Conservation (phyloP, 352 stramenopile genomes). For the Aphanomyces stellatus region DNA sequence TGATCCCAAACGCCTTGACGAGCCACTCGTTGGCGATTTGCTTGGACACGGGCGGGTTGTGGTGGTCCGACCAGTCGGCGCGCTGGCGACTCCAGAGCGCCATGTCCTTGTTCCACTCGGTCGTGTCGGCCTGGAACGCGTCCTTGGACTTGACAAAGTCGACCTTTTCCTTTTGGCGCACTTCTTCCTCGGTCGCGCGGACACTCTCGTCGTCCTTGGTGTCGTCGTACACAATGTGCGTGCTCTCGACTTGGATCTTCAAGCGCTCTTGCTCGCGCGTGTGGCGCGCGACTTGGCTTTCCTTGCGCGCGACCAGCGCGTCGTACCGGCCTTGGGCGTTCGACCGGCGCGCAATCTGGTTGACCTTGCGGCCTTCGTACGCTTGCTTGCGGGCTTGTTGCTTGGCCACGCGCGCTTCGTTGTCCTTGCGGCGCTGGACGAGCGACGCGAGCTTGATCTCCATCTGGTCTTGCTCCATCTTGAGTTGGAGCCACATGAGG, state of each 20-base stretch:
- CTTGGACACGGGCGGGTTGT: slow-evolving; percentile 82
- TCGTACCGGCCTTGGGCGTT: slow-evolving; percentile 65
- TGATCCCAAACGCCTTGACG: slow-evolving; percentile 79
- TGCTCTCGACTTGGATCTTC: slow-evolving; percentile 58
- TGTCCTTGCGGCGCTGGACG: slow-evolving; percentile 50
- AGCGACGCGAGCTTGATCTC: slow-evolving; percentile 67
- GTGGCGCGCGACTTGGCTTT: slow-evolving; percentile 68
- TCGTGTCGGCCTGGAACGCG: slow-evolving; percentile 78
- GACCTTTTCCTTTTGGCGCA: slow-evolving; percentile 76
- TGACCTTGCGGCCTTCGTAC: slow-evolving; percentile 61
- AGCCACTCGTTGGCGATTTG: slow-evolving; percentile 85
- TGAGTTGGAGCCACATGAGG: slow-evolving; percentile 63
- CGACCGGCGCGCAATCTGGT: slow-evolving; percentile 65
- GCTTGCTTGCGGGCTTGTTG: slow-evolving; percentile 48
- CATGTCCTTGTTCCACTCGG: slow-evolving; percentile 86
- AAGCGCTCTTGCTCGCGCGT: slow-evolving; percentile 77
- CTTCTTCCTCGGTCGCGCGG: slow-evolving; percentile 71
- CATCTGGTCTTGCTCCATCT: slow-evolving; percentile 82
- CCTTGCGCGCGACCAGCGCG: slow-evolving; percentile 70
- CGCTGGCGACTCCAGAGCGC: slow-evolving; percentile 80
- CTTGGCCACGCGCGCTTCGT: slow-evolving; percentile 56
- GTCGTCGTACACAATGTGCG: slow-evolving; percentile 81
- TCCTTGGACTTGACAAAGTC: slow-evolving; percentile 87
- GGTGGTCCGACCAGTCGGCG: slow-evolving; percentile 76
- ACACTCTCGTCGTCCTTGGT: slow-evolving; percentile 60